phyloP scores from a whole-genome alignment of 805 yeast species.

The Pichia membranifaciens region DNA sequence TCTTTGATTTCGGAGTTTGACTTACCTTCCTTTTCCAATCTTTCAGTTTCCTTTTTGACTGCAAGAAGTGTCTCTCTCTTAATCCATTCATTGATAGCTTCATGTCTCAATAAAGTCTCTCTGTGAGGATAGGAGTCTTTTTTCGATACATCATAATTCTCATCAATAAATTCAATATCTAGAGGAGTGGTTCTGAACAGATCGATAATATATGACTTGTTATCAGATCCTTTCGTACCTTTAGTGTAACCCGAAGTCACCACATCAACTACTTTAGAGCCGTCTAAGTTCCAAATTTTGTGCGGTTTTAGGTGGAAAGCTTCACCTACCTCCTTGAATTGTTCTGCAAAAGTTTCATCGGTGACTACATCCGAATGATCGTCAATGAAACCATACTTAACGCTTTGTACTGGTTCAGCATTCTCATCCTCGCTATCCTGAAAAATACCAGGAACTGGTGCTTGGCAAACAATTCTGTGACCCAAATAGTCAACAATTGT shows the following conservation, averaged over 20 bases:
- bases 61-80: conserved; percentile 53
- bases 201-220: conserved; percentile 78
- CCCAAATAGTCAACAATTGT: conserved; percentile 90
- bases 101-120: conserved; percentile 73
- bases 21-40: conserved; percentile 29
- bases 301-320: conserved; percentile 76
- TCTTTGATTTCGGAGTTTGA: conserved; percentile 36
- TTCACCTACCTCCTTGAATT: conserved; percentile 58
- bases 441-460: conserved; percentile 92
- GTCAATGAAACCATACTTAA: conserved; percentile 71
- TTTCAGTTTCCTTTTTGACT: conserved; percentile 46
- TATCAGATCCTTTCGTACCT: conserved; percentile 82
- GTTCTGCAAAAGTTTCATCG: conserved; percentile 47
- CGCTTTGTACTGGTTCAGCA: conserved; percentile 40
- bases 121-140: conserved; percentile 74
- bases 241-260: conserved; percentile 73
- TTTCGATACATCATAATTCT: conserved; percentile 38
- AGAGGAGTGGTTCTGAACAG: conserved; percentile 78
- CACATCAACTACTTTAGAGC: conserved; percentile 40
- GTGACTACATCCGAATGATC: conserved; percentile 45
- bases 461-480: conserved; percentile 81
- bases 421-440: conserved; percentile 35
- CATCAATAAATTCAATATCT: conserved; percentile 71
- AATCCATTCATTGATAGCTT: conserved; percentile 92
- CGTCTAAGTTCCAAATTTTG: conserved; percentile 43